A percentile compares a stretch with the other conserved stretches of the same genome.
Evolutionary conservation across 75 land plant species (phyloP).

Genomic region (Cunninghamia lanceolata): DNA sequence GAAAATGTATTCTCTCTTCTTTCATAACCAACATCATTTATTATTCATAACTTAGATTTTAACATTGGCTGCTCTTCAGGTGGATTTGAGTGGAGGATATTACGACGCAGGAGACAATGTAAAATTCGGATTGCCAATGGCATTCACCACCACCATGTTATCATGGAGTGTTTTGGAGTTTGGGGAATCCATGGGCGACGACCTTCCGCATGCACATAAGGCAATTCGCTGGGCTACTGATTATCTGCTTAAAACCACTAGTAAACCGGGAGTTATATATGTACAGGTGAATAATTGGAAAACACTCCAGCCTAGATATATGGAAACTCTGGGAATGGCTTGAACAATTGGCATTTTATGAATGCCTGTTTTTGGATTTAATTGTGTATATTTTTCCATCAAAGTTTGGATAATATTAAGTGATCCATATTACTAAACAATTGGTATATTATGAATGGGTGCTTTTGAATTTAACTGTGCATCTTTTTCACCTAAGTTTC

Average conservation of each 20-base stretch:
- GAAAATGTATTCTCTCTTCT: no score
- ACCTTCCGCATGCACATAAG: slow-evolving; percentile 34
- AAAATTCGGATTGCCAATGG: slow-evolving; percentile 93
- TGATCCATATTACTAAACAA: no score
- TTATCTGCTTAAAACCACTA: slow-evolving; percentile 64
- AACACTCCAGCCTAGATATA: slow-evolving; percentile 30
- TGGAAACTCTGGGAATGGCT: slow-evolving; percentile 44
- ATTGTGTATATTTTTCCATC: no score
- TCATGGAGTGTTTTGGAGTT: slow-evolving; percentile 79
- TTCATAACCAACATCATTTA: no score
- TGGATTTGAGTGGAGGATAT: slow-evolving; percentile 83
- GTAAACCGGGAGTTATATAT: slow-evolving; percentile 16
- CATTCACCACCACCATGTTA: slow-evolving; percentile 78
- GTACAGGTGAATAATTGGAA: slow-evolving; percentile 19
- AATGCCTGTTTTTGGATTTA: no score
- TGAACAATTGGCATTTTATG: slow-evolving; percentile 7
- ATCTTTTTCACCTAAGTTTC: no score
- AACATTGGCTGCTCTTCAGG: slow-evolving; percentile 25
- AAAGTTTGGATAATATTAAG: no score
- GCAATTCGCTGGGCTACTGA: slow-evolving; percentile 81
- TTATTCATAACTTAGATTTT: no score
- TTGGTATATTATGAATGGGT: no score
- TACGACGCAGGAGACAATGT: slow-evolving; percentile 97
- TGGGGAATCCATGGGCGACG: slow-evolving; percentile 36
- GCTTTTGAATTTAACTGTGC: no score